Base-by-base conservation (phyloP, 2,329 filamentous ascomycete genomes). In the Cercospora nicotianae region DNA sequence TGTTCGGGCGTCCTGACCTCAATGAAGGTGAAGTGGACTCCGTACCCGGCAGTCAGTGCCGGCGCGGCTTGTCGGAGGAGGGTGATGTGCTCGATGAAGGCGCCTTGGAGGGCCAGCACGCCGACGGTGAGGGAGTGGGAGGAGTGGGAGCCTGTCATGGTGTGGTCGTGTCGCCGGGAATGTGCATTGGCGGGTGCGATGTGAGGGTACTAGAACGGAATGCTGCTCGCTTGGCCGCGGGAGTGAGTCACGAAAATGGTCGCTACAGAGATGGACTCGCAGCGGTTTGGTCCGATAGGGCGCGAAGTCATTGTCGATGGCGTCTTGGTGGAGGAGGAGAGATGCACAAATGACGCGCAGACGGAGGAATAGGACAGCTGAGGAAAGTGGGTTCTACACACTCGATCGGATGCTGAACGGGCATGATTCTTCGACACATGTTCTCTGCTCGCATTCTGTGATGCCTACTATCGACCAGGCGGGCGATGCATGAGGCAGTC, bases 21-120 rank as follows among this genome's bases (percentile, higher is more conserved):
- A 70, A 90, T 84, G 76, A 95, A 92, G 28, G 79, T 77, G 81
- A 92, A 89, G 31, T 55, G 39, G 1, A 61, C 6, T 20, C 26
- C n/a, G 53, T 48, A 73, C 68, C 61, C 39, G 36, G 55, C 33
- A 4, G 39, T 31, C 10, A 65, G 63, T 5, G 55, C 30, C 28
- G 63, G 63, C 10, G 64, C 53, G 5, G 94, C 93, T 70, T 87
- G 85, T 72, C 86, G 86, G 42, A 98, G 85, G 42, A 96, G 87
- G 72, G 88, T 85, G 66, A 97, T 79, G 82, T 99, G 94, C 79
- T 99, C 94, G 75, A 89, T 86, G 80, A 98, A 97, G 67, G 94
- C 94, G 74, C 95, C 95, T 81, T 99, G 95, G 18, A 99, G 87
- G 72, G 95, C 89, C 42, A 90, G 83, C 36, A 90, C 87, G 70